These are phyloP conservation scores for Teratosphaeria pseudoeucalypti DNA, from an alignment of 2,329 filamentous ascomycete genomes.

Conservation along the genomic window DNA sequence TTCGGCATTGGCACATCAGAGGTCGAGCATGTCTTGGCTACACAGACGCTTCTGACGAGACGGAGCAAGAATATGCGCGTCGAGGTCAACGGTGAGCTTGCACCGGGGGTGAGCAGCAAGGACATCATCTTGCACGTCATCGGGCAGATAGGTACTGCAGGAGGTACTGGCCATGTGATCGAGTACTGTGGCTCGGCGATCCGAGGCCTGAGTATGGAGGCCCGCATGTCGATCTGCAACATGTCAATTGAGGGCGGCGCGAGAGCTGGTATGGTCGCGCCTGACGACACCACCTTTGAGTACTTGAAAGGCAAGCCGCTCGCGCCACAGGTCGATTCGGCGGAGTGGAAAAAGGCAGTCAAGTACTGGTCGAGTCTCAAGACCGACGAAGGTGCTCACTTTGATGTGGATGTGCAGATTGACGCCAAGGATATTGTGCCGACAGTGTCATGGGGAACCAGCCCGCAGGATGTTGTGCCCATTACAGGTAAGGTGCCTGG, in stretches of 20 bases:
- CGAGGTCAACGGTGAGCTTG: slow-evolving; percentile 82
- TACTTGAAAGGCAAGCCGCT: slow-evolving; percentile 88
- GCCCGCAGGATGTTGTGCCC: slow-evolving; percentile 88
- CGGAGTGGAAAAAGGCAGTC: slow-evolving; percentile 81
- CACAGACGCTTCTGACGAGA: slow-evolving; percentile 88
- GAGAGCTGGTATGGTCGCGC: slow-evolving; percentile 91
- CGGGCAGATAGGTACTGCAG: slow-evolving; percentile 86
- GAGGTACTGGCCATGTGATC: slow-evolving; percentile 87
- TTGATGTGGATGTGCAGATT: slow-evolving; percentile 80
- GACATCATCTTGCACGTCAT: slow-evolving; percentile 91
- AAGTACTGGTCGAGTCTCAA: slow-evolving; percentile 80
- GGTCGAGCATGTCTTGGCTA: slow-evolving; percentile 95
- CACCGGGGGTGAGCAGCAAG: slow-evolving; percentile 89
- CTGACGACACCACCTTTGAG: slow-evolving; percentile 86
- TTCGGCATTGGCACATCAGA: slow-evolving; percentile 98
- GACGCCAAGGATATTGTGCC: slow-evolving; percentile 88
- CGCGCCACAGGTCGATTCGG: slow-evolving; percentile 71
- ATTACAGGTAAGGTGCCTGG: slow-evolving; percentile 87
- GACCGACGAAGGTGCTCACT: slow-evolving; percentile 81
- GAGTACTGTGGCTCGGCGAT: slow-evolving; percentile 97
- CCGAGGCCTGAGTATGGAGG: slow-evolving; percentile 82
- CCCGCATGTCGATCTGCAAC: slow-evolving; percentile 98
- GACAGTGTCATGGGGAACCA: slow-evolving; percentile 94
- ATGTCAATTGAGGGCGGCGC: slow-evolving; percentile 98
- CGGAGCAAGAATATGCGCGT: slow-evolving; percentile 98